Evolutionary conservation across 2,329 filamentous ascomycete genomes (phyloP), one percentile per base, ranked within the genome.

Genomic region (Monosporascus sp.): DNA sequence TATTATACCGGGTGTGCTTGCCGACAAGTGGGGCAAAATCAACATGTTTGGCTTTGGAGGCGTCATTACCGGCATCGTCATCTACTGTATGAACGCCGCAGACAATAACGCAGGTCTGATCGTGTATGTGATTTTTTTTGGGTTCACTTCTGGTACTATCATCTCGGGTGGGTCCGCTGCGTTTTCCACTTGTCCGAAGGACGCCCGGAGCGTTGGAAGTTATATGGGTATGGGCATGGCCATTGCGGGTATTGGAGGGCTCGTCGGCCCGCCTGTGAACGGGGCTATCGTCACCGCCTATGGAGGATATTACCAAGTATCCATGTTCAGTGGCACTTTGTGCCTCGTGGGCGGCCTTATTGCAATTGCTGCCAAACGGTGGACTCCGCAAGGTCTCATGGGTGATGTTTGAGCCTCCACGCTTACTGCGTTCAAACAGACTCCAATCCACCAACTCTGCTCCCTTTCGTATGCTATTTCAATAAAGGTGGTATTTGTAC

Each of bases 1-100:
- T 15, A 74, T 85, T 45, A 68, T 81, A 3, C 82, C 83, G 0
- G 82, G 82, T 5, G 69, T 83, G 42, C 60, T 86, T 24, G 82
- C 79, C 0, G 83, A 87, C 56, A 78, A 76, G 53, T 72, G 72
- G 42, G 83, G 83, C 0, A 73, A 78, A 0, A 54, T 86, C 1
- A 84, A 86, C 52, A 70, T 74, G 1, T 64, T 71, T 41, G 56
- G 57, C 5, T 2, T 63, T 4, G 66, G 62, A 0, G 64, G 60
- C 1, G 6, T 70, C 7, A 24, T 54, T 2, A 68, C 65, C 1
- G 67, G 62, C 48, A 62, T 75, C 60, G 44, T 72, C 50, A 64
- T 75, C 48, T 64, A 75, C 54, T 70, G 70, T 57, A 63, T 73
- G 69, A 61, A 69, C 58, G 46, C 62, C 31, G 63, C 62, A 0